Evolutionary conservation across 2,329 filamentous ascomycete genomes (phyloP), one percentile per base, ranked within the genome.

Genomic region (Colletotrichum truncatum): DNA sequence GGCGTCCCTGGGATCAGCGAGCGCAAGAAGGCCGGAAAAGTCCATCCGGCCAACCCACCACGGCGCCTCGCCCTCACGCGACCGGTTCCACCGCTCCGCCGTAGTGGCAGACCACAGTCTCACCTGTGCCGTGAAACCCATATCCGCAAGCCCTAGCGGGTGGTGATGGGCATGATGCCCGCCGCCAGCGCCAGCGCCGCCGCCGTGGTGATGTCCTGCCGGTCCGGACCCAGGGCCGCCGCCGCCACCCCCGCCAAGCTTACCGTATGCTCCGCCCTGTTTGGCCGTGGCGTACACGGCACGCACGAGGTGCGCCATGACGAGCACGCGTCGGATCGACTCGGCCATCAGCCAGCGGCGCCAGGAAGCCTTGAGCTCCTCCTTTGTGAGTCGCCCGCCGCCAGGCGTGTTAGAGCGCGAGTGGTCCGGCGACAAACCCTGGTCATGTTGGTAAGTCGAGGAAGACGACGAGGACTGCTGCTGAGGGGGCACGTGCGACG

Each of bases 21-120:
- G 57, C 34, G 60, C 58, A 8, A 69, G 49, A 21, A 69, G 38
- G 38, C 53, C 62, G 41, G 61, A 63, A 16, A 69, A 69, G 53
- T 69, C 49, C 67, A 69, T 69, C 12, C 45, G 52, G 18, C 53
- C 34, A 5, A 69, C 66, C 67, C 67, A 69, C 67, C 67, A 68
- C 45, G 66, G 51, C 45, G 56, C 28, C 30, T 62, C 61, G 2
- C 62, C 30, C 30, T 66, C 66, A 12, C 58, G 57, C 36, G 65
- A 65, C 26, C 67, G 49, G 14, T 61, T 57, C 67, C 67, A 69
- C 23, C 66, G 66, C 48, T 69, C 67, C 16, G 66, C 46, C 32
- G 67, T 68, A 11, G 61, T 66, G 23, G 67, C 66, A 14, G 61
- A 52, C 67, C 67, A 69, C n/a, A 69, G 25, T 32, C 66, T 49